Evolutionary conservation across 495 filamentous ascomycete species (phyloP).

Genomic region (Xylaria scruposa): DNA sequence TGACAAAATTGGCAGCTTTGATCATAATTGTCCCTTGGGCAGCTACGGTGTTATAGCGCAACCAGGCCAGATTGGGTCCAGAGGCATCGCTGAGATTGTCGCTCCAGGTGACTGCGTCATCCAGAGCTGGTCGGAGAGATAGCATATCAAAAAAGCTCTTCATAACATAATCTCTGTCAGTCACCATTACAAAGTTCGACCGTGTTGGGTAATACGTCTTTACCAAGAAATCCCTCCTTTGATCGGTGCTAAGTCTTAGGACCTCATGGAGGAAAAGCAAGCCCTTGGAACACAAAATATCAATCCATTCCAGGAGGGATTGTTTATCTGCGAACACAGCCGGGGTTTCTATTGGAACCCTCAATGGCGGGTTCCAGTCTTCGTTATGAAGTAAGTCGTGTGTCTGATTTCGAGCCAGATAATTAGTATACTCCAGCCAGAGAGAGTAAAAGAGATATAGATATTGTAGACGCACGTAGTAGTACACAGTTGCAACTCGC

Average conservation of each 20-base stretch:
- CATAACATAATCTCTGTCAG: neutral
- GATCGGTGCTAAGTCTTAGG: neutral
- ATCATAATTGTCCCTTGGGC: neutral
- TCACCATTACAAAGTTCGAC: neutral
- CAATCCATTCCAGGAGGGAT: slow-evolving; percentile 5
- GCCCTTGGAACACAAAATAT: neutral
- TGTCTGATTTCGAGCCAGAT: neutral
- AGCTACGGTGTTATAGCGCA: neutral
- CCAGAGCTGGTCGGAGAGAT: neutral
- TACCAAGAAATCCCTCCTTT: slow-evolving; percentile 7
- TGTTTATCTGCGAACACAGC: neutral
- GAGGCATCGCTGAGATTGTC: neutral
- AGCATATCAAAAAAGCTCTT: neutral
- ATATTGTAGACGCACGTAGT: slow-evolving; percentile 10
- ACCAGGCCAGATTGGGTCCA: neutral
- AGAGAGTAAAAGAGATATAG: neutral
- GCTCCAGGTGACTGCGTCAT: neutral
- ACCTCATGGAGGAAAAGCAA: slow-evolving; percentile 7
- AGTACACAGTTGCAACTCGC: neutral
- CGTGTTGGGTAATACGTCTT: neutral
- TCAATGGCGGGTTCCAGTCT: neutral
- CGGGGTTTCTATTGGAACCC: neutral
- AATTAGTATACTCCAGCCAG: neutral
- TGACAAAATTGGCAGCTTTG: neutral
- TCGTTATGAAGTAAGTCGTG: too few species aligned